Conservation (phyloP, 345 rosid species). For the Eucalyptus melliodora region DNA sequence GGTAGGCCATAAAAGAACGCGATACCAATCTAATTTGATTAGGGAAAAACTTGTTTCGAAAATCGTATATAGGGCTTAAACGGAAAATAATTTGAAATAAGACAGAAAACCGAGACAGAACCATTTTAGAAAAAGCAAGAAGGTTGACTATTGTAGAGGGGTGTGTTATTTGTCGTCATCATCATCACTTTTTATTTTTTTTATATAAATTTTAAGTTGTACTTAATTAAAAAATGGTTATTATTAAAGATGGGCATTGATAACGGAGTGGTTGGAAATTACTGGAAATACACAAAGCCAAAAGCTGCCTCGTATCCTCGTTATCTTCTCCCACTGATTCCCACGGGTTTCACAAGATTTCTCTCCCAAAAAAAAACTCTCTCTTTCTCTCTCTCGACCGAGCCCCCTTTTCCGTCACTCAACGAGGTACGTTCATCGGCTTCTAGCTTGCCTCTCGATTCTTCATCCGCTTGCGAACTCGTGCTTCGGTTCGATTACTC, state of each 20-base stretch:
- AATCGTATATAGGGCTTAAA: background rate
- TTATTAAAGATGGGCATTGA: background rate
- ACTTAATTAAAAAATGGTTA: background rate
- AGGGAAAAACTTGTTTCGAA: background rate
- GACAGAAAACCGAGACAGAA: background rate
- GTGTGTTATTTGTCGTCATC: background rate
- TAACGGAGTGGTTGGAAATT: background rate
- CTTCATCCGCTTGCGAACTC: background rate
- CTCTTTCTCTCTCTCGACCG: background rate
- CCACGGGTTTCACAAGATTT: background rate
- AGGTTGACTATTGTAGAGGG: background rate
- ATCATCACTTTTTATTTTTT: background rate
- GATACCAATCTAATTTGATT: background rate
- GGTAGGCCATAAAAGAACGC: background rate
- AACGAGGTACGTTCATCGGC: background rate
- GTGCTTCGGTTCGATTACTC: background rate
- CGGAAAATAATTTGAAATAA: background rate
- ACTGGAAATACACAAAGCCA: background rate
- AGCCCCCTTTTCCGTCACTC: background rate
- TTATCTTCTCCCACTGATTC: background rate
- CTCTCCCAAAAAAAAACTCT: background rate
- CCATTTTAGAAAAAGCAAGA: background rate
- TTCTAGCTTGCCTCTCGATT: background rate
- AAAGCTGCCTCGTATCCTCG: background rate
- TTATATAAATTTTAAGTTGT: background rate